A percentile compares a stretch with the other conserved stretches of the same genome.
Conservation (phyloP, 768 basidiomycete genomes). For the Multifurca ochricompacta region DNA sequence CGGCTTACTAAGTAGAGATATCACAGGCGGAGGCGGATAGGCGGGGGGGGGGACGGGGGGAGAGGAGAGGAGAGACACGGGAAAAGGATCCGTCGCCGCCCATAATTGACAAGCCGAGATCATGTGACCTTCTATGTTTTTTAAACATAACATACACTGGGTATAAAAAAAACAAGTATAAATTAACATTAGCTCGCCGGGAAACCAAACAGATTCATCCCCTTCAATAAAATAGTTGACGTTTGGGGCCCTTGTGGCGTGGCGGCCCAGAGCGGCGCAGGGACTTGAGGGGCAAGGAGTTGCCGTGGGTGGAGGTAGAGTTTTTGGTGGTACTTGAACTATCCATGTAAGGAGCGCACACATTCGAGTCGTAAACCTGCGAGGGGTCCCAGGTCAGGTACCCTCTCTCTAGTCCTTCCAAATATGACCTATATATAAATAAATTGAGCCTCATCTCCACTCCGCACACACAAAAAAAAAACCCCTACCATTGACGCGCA, state of each 20-base stretch:
- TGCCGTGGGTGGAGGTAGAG: not conserved
- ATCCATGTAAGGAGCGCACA: constrained; percentile 49
- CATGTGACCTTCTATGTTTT: too few relatives aligned
- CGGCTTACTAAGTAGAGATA: too few relatives aligned
- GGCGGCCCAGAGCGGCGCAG: not conserved
- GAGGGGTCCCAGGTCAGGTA: constrained; percentile 61
- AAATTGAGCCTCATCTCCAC: not conserved
- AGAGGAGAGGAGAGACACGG: too few relatives aligned
- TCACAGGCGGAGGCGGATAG: too few relatives aligned
- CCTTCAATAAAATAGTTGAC: not conserved
- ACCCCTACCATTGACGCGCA: constrained; percentile 59
- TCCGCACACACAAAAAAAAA: not conserved
- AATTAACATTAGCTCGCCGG: not conserved
- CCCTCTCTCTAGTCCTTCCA: constrained; percentile 49
- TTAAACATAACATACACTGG: not conserved
- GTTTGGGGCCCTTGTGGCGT: not conserved
- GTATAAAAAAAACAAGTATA: not conserved
- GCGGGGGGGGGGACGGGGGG: too few relatives aligned
- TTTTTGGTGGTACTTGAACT: not conserved
- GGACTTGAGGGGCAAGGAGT: not conserved
- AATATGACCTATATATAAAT: constrained; percentile 57
- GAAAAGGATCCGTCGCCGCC: too few relatives aligned
- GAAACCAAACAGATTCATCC: not conserved
- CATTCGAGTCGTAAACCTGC: constrained; percentile 43
- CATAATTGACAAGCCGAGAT: too few relatives aligned